These are phyloP conservation scores for Kokia cookei DNA, from an alignment of 441 rosid species.

Conservation along the genomic window DNA sequence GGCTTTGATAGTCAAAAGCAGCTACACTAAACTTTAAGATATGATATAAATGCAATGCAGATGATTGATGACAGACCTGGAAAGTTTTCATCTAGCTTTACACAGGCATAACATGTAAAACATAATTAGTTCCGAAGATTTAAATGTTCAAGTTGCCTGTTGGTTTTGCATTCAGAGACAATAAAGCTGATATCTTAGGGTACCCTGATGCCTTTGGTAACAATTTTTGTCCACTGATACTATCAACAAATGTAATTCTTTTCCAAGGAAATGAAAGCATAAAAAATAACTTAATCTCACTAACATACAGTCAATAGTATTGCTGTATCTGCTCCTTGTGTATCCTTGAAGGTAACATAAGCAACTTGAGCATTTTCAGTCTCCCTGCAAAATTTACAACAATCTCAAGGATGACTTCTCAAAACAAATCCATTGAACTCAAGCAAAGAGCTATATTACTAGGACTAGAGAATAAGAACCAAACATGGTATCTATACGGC, in stretches of 20 bases:
- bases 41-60: neutral
- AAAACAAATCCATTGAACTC: neutral
- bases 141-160: neutral
- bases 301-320: conserved; percentile 52
- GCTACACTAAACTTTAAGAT: neutral
- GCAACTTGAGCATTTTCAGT: conserved; percentile 49
- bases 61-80: neutral
- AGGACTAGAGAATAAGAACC: neutral
- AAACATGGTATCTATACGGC: neutral
- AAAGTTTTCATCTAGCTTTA: neutral
- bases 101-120: neutral
- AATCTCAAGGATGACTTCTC: neutral
- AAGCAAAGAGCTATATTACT: neutral
- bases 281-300: neutral
- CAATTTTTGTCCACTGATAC: neutral
- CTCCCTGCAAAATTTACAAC: conserved; percentile 36
- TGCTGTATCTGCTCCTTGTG: conserved; percentile 76
- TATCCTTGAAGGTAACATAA: conserved; percentile 59
- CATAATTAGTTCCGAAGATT: neutral
- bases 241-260: neutral
- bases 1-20: neutral
- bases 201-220: neutral
- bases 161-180: neutral
- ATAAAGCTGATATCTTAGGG: neutral
- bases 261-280: neutral